Percentiles rank a stretch among this genome's conserved stretches.
Evolutionary conservation across 495 filamentous ascomycete species (phyloP).

Genomic region (Aspergillus kassunensis): DNA sequence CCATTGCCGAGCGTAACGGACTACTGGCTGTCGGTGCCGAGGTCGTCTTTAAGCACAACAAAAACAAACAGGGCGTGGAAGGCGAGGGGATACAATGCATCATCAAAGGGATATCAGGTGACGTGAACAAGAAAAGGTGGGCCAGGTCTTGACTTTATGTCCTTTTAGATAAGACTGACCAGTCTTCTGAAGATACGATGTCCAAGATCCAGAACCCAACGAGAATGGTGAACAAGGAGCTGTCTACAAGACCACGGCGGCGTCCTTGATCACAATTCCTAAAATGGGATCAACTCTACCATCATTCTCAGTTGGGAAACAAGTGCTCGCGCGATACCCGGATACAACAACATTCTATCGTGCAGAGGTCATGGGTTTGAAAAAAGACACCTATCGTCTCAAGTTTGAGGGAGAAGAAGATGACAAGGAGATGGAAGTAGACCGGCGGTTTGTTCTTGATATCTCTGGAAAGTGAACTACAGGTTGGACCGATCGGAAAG

Average conservation of each 20-base stretch:
- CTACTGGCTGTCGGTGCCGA: slow-evolving; percentile 67
- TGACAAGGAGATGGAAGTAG: slow-evolving; percentile 75
- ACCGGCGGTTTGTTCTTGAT: slow-evolving; percentile 75
- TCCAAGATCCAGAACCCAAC: slow-evolving; percentile 90
- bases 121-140: slow-evolving; percentile 76
- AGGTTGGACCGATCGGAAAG: background rate
- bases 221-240: slow-evolving; percentile 65
- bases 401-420: slow-evolving; percentile 87
- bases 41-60: slow-evolving; percentile 78
- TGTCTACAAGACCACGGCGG: slow-evolving; percentile 74
- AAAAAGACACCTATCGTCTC: slow-evolving; percentile 60
- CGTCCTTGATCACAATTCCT: slow-evolving; percentile 81
- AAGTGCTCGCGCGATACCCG: slow-evolving; percentile 78
- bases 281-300: slow-evolving; percentile 52
- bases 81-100: slow-evolving; percentile 81
- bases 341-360: slow-evolving; percentile 97
- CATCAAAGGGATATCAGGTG: slow-evolving; percentile 77
- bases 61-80: slow-evolving; percentile 62
- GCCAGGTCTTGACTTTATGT: slow-evolving; percentile 5
- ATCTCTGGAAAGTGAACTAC: slow-evolving; percentile 48
- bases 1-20: slow-evolving; percentile 46
- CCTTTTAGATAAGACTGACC: slow-evolving; percentile 16
- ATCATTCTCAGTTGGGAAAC: slow-evolving; percentile 72
- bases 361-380: slow-evolving; percentile 79
- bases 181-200: slow-evolving; percentile 64